These are phyloP conservation scores for Rhodocollybia butyracea DNA, from an alignment of 768 basidiomycete species.

Conservation along the genomic window DNA sequence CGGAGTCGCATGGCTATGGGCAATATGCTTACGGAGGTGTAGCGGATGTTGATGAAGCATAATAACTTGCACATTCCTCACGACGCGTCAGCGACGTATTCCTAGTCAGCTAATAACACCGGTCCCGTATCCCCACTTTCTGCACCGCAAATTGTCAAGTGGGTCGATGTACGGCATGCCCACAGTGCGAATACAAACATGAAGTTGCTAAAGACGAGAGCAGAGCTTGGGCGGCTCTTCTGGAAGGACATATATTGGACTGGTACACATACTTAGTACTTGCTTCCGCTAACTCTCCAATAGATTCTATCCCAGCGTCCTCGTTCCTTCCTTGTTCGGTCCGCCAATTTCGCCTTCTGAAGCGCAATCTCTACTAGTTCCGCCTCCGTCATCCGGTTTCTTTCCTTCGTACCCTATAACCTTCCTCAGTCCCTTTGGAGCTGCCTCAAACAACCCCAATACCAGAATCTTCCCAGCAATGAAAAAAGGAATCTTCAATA, in stretches of 20 bases:
- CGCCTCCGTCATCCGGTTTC: conserved; percentile 69
- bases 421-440: background rate
- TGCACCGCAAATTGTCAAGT: conserved; percentile 66
- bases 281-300: background rate
- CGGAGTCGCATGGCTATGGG: conserved; percentile 99
- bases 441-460: conserved; percentile 42
- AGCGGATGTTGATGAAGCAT: conserved; percentile 65
- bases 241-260: conserved; percentile 71
- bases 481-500: conserved; percentile 39
- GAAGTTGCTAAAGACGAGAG: conserved; percentile 65
- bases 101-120: conserved; percentile 15
- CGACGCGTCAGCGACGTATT: conserved; percentile 16
- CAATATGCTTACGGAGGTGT: conserved; percentile 88
- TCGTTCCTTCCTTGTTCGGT: no score
- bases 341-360: no score
- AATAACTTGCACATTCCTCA: conserved; percentile 60
- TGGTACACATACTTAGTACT: conserved; percentile 41
- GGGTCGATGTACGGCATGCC: conserved; percentile 59
- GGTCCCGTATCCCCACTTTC: conserved; percentile 45
- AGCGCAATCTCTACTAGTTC: no score
- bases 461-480: conserved; percentile 38
- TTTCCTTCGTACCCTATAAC: conserved; percentile 31
- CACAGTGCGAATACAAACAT: conserved; percentile 52
- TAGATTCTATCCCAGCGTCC: conserved; percentile 50
- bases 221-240: conserved; percentile 76